Conservation (phyloP, 306 rosid species). For the Cicer arietinum region DNA sequence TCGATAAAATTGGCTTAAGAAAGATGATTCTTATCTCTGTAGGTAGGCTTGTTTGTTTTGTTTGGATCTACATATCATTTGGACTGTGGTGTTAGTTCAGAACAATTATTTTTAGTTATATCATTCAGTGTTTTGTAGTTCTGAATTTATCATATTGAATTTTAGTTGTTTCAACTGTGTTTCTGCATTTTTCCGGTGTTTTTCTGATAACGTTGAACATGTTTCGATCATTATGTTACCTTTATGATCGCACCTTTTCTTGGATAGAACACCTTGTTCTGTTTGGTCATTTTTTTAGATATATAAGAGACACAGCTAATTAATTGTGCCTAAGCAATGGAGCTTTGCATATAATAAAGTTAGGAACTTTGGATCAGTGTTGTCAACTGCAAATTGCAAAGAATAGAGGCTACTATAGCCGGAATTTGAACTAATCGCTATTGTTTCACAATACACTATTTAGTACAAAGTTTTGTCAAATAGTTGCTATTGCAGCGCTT, state of each 20-base stretch:
- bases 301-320: no score
- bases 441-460: no score
- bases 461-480: no score
- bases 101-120: no score
- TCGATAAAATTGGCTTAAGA: constrained; percentile 14
- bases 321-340: background rate
- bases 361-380: no score
- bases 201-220: background rate
- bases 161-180: constrained; percentile 7
- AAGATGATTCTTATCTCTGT: constrained; percentile 26
- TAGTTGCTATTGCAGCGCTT: no score
- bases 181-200: constrained; percentile 8
- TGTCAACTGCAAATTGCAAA: no score
- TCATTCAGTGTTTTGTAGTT: no score
- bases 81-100: constrained; percentile 7
- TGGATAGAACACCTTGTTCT: constrained; percentile 25
- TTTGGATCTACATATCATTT: background rate
- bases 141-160: no score
- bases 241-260: constrained; percentile 19
- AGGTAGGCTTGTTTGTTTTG: constrained; percentile 19
- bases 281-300: background rate
- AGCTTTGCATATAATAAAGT: no score
- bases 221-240: constrained; percentile 1
- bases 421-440: no score
- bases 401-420: no score